Evolutionary conservation across 768 basidiomycete genomes (phyloP), one percentile per base, ranked within the genome.

Genomic region (Boletus subcaerulescens): DNA sequence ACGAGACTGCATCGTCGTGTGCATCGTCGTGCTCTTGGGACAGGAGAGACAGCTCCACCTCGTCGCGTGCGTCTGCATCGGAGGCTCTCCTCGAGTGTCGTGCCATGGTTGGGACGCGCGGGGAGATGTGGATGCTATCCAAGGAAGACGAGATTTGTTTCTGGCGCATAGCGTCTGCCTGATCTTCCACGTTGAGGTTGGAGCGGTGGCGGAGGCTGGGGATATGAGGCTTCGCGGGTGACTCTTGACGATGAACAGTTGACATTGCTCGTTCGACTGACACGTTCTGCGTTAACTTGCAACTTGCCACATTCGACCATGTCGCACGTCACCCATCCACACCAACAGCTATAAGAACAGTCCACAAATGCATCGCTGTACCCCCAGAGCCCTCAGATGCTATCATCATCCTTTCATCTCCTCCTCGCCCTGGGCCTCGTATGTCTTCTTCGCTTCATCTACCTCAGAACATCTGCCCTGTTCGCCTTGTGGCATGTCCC

Each of bases 41-140:
- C 43, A 90, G 72, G 46, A 89, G 71, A 59, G 76, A 80, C 26
- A 90, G 69, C 67, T 89, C 83, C 0, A 88, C 75, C 35, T 82
- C 82, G 49, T 86, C 85, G 44, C 74, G 77, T 44, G 59, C 61
- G 24, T 35, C 50, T 18, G 40, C 20, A 38, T 70, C 73, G 59
- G 51, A 71, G 56, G 53, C 48, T 45, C 62, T 64, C 33, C 71
- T 57, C 17, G 73, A 45, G 32, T 75, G 71, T 43, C 74, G 74
- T 45, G 76, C 72, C 29, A 73, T 65, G 52, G 66, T 65, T 18
- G 74, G 68, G 0, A 78, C 80, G 40, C 84, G 80, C 45, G 85
- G 83, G 41, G 78, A 76, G 55, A 85, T 81, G 53, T 77, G 78
- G 52, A 84, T 82, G 58, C 77, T 80, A 62, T 80, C 79, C 52